Evolutionary conservation across 495 filamentous ascomycete species (phyloP).

Genomic region (Peziza echinospora): DNA sequence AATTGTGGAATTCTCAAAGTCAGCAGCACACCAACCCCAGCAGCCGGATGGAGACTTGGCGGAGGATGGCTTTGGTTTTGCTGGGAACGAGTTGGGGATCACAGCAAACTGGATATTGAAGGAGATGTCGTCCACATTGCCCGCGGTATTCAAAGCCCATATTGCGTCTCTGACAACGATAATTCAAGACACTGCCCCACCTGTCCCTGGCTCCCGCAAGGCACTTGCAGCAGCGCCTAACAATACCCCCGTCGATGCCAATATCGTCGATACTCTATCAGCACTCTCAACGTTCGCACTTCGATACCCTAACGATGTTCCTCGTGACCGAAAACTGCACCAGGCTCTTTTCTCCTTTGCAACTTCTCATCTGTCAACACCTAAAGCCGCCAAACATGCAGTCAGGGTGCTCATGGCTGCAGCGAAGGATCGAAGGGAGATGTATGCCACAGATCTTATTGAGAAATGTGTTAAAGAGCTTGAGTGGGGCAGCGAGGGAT

Average conservation of each 20-base stretch:
- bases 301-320: conserved; percentile 64
- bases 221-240: conserved; percentile 31
- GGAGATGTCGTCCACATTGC: conserved; percentile 73
- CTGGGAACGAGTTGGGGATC: background rate
- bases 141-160: conserved; percentile 75
- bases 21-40: conserved; percentile 55
- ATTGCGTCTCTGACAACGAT: conserved; percentile 78
- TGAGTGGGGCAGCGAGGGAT: conserved; percentile 50
- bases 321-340: conserved; percentile 62
- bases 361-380: conserved; percentile 42
- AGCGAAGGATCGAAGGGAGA: conserved; percentile 57
- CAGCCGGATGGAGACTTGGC: conserved; percentile 59
- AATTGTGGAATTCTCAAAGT: conserved; percentile 67
- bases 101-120: background rate
- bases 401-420: conserved; percentile 64
- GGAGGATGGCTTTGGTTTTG: background rate
- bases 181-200: conserved; percentile 37
- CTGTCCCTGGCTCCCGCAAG: background rate
- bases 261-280: conserved; percentile 70
- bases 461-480: conserved; percentile 53
- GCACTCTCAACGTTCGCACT: conserved; percentile 77
- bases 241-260: conserved; percentile 38
- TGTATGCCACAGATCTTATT: conserved; percentile 67
- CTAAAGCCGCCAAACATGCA: conserved; percentile 76
- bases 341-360: conserved; percentile 64